Evolutionary conservation across 139 green algal species (phyloP).

Genomic region (Desmodesmus armatus): DNA sequence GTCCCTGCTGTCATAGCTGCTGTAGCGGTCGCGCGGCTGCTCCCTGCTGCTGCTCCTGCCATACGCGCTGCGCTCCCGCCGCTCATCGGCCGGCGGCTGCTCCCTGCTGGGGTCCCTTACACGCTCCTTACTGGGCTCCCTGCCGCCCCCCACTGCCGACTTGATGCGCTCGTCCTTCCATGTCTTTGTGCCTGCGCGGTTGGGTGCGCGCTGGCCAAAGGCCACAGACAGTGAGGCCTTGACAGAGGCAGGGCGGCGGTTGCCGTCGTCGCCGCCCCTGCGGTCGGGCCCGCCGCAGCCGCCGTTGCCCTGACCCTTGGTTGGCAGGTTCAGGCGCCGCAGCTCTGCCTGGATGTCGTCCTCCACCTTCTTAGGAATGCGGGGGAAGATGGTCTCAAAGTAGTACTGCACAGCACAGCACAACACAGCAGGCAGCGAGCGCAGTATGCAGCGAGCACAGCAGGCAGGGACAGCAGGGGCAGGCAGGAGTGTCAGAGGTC

Average conservation of each 20-base stretch:
- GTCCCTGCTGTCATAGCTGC: too few relatives aligned
- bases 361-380: slow-evolving; percentile 90
- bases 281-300: slow-evolving; percentile 81
- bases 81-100: slow-evolving; percentile 1
- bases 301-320: slow-evolving; percentile 81
- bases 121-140: background rate
- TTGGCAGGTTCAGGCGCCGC: slow-evolving; percentile 73
- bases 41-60: background rate
- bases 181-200: slow-evolving; percentile 81
- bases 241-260: slow-evolving; percentile 86
- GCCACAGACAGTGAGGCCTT: slow-evolving; percentile 94
- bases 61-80: slow-evolving; percentile 20
- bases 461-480: slow-evolving; percentile 2
- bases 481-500: too few relatives aligned
- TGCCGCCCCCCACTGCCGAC: slow-evolving; percentile 13
- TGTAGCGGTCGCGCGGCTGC: background rate
- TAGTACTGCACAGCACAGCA: slow-evolving; percentile 85
- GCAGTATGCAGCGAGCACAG: background rate
- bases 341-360: slow-evolving; percentile 83
- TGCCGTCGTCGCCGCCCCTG: slow-evolving; percentile 76
- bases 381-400: slow-evolving; percentile 97
- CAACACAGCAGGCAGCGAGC: background rate
- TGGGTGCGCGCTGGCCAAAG: slow-evolving; percentile 92
- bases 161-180: slow-evolving; percentile 52
- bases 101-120: background rate